A percentile compares a stretch with the other conserved stretches of the same genome.
phyloP scores from a whole-genome alignment of 2,329 filamentous ascomycete genomes.

The Tolypocladium cylindrosporum region DNA sequence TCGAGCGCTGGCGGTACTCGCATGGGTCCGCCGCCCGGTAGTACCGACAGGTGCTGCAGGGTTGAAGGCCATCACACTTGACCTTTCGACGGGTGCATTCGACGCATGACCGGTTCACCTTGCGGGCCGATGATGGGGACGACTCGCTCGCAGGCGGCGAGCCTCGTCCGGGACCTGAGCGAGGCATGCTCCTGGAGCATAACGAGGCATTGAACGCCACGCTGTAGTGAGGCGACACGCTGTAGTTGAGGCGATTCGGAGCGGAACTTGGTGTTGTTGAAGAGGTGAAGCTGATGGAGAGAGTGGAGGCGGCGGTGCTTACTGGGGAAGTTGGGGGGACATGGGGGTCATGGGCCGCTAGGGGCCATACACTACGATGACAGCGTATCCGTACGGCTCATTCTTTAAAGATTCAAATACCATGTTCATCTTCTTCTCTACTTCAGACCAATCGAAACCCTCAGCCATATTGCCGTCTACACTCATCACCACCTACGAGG shows the following conservation, averaged over 20 bases:
- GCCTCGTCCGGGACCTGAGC: neutral
- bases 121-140: neutral
- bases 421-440: too few species aligned
- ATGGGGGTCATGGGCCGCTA: neutral
- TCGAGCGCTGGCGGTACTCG: constrained; percentile 18
- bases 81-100: constrained; percentile 19
- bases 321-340: neutral
- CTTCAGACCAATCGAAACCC: too few species aligned
- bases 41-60: constrained; percentile 26
- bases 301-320: neutral
- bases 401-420: too few species aligned
- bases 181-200: neutral
- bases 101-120: constrained; percentile 15
- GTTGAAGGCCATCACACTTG: constrained; percentile 30
- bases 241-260: neutral
- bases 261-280: neutral
- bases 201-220: neutral
- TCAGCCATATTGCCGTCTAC: too few species aligned
- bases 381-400: too few species aligned
- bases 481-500: neutral
- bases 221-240: neutral
- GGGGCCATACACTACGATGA: neutral
- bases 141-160: neutral
- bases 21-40: constrained; percentile 15
- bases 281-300: neutral